Base-by-base conservation (phyloP, 2,329 filamentous ascomycete genomes). In the Dactylonectria macrodidyma region DNA sequence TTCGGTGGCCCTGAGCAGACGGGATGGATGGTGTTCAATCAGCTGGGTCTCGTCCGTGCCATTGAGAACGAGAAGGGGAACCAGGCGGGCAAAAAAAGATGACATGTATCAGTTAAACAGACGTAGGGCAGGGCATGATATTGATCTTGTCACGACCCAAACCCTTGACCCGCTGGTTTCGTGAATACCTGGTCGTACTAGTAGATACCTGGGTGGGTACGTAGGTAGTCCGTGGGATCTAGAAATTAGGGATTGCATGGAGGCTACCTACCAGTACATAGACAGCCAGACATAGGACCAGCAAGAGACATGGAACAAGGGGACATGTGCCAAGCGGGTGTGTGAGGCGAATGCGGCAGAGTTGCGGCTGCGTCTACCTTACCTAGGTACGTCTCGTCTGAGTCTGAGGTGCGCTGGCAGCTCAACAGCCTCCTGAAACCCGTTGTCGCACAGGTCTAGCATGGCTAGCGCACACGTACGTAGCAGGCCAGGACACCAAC, bases 341-440 rank as follows among this genome's bases (percentile, higher is more conserved):
- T 34, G 19, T 52, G 26, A 51, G 14, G 47, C 12, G 46, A 9
- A 33, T 34, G 24, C 24, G 36, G 36, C 36, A 44, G 50, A 52
- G 50, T 56, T 19, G 19, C 19, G 19, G 19, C 19, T 19, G 62
- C 56, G 50, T 41, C 50, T 59, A 38, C 56, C 7, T 30, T 5
- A 30, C 4, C 26, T 30, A 30, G 26, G 26, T 30, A 19, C 51
- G 46, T 58, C 54, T 30, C 48, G 24, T 52, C 33, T 33, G 34
- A 34, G 59, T 62, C 26, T 59, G 46, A 59, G 59, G 54, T 67
- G 67, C 58, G 65, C 57, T 69, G 65, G 65, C 67, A 69, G 58
- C 65, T 62, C 22, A 55, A 41, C 48, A 54, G 55, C 62, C 56
- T 64, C 67, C 60, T 73, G 71, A 73, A 73, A 73, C 71, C 52